phyloP scores from a whole-genome alignment of 2,329 filamentous ascomycete species.

The Fusarium sp. region DNA sequence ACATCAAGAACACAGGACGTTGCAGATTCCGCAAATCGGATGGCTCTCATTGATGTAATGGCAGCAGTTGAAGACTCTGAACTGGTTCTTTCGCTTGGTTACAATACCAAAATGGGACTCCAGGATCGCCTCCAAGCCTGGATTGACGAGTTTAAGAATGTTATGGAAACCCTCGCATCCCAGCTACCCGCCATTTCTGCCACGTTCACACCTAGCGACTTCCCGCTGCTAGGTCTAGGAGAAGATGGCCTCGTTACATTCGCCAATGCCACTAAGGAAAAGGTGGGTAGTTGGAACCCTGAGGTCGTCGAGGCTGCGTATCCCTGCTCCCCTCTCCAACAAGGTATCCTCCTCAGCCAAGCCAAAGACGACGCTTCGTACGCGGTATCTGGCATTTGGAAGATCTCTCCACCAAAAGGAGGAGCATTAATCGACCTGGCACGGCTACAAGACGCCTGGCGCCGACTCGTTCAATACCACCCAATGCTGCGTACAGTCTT shows the following conservation, averaged over 20 bases:
- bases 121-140: not conserved
- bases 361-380: not conserved
- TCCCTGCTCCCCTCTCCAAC: not conserved
- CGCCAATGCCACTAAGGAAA: not conserved
- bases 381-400: not conserved
- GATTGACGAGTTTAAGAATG: not conserved
- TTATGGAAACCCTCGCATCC: not conserved
- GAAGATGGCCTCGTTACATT: not conserved
- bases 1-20: not conserved
- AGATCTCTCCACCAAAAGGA: not conserved
- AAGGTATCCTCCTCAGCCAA: slow-evolving; percentile 7
- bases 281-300: not conserved
- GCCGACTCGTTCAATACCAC: not conserved
- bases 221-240: not conserved
- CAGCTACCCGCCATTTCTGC: not conserved
- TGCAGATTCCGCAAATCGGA: not conserved
- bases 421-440: not conserved
- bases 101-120: not conserved
- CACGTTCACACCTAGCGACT: not conserved
- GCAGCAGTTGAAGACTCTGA: not conserved
- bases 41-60: not conserved
- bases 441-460: not conserved
- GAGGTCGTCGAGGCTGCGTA: not conserved
- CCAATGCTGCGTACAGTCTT: not conserved
- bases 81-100: not conserved